Base-by-base conservation (phyloP, 2,329 filamentous ascomycete species). In the Sphaerulina vaccinii region DNA sequence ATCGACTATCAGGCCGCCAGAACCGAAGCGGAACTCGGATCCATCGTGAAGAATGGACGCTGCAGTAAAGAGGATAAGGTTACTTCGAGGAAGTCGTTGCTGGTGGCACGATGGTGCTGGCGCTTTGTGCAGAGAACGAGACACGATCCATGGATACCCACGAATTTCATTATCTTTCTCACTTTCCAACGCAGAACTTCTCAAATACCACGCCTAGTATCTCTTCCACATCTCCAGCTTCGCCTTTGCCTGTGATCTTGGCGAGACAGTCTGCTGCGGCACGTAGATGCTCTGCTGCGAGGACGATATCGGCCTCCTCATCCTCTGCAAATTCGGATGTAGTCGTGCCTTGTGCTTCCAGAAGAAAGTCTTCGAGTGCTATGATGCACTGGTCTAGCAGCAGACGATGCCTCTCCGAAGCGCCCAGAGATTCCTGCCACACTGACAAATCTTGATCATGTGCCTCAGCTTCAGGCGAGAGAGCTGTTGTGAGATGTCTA, bases 121-220 rank as follows among this genome's bases (percentile, higher is more conserved):
- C n/a, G n/a, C n/a, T n/a, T n/a, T n/a, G n/a, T n/a, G 27, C 7
- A 29, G 27, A 29, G 27, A 29, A 29, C 35, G 35, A 37, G 35
- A 6, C 7, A 15, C 35, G n/a, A n/a, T 11, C 8, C 15, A 27
- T 15, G 19, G 21, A 48, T 4, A n/a, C 13, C 19, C 15, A 18
- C 16, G 16, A 36, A 29, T 43, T 13, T 54, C 52, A 73, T 56
- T n/a, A n/a, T n/a, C n/a, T n/a, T n/a, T n/a, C n/a, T n/a, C n/a
- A n/a, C n/a, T 73, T 73, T 8, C 71, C 71, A 3, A 73, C 70
- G 50, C 71, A 73, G 52, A 73, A 73, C 88, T 95, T 97, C 70
- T 97, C 92, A 73, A 99, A 99, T 3, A 99, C 91, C 18, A 99
- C 91, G 0, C 93, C 93, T 38, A 99, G 73, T 6, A 99, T 89